Conservation (phyloP, 2,329 filamentous ascomycete species). For the Botrytis fragariae region DNA sequence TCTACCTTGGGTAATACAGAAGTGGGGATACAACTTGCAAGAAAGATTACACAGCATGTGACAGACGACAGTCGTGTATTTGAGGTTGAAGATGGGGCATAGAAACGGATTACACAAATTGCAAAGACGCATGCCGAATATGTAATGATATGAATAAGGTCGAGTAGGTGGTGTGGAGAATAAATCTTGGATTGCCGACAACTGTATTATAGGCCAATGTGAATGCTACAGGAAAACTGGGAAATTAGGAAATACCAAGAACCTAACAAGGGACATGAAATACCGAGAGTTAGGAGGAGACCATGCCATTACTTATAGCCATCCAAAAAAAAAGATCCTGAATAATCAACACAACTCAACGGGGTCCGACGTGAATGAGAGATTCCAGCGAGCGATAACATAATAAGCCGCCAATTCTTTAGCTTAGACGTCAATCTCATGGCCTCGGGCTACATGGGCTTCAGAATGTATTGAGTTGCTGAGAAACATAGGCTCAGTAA, state of each 20-base stretch:
- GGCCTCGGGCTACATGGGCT: not conserved
- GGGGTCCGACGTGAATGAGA: not conserved
- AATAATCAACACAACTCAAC: not conserved
- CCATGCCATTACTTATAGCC: not conserved
- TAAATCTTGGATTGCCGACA: not conserved
- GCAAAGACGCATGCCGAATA: not conserved
- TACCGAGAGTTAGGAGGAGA: not conserved
- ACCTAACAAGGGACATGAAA: not conserved
- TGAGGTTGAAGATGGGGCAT: not conserved
- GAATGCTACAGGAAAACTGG: not conserved
- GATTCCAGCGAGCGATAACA: not conserved
- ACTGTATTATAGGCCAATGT: not conserved
- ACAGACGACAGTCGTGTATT: not conserved
- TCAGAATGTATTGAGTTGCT: not conserved
- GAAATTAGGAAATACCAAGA: not conserved
- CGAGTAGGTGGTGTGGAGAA: not conserved
- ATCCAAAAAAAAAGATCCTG: not conserved
- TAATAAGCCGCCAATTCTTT: not conserved
- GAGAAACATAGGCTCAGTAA: not conserved
- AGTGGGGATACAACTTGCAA: not conserved
- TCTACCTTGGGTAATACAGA: not conserved
- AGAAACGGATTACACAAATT: not conserved
- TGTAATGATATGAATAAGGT: not conserved
- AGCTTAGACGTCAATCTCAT: not conserved
- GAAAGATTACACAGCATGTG: not conserved